Evolutionary conservation across 768 basidiomycete genomes (phyloP), one percentile per base, ranked within the genome.

Genomic region (Hygrophorus russula): DNA sequence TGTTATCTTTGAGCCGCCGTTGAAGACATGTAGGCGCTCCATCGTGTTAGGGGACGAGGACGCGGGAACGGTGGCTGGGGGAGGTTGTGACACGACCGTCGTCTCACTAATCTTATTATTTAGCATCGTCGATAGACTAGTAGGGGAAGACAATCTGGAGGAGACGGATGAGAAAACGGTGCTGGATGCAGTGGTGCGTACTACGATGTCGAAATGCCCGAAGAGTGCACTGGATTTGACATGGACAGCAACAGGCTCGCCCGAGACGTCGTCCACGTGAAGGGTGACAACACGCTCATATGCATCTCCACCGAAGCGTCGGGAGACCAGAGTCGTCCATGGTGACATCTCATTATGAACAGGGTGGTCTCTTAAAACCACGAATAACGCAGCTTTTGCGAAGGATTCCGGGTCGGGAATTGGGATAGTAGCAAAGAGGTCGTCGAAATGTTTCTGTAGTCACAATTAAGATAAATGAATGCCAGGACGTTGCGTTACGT

Each of bases 21-120:
- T 63, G 60, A 92, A 88, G 30, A 92, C 54, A 54, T 92, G 89
- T 29, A 93, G 63, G 17, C 82, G 75, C 55, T 88, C 86, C 65
- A 74, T 76, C 4, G 76, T 73, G 39, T 67, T 71, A 5, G 69
- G 63, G 7, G 74, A 71, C 1, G 63, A 60, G 9, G 81, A 78
- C 4, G 70, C 73, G 17, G 79, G 74, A 6, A 72, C 56, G 12
- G 65, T 63, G 14, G 74, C 61, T 2, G 71, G 68, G 9, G 78
- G 77, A 9, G 61, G 63, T 59, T 88, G 87, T 9, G 83, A 73
- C 9, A 93, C 78, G 46, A 93, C 67, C 1, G 84, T 90, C n/a
- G 78, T 76, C 18, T 67, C 67, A 14, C 61, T 55, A 17, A 66
- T 68, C 30, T 71, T 62, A 18, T 68, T 65, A 24, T 70, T 59